Conservation (phyloP, 208 protist genomes). For the Giardia duodenalis region DNA sequence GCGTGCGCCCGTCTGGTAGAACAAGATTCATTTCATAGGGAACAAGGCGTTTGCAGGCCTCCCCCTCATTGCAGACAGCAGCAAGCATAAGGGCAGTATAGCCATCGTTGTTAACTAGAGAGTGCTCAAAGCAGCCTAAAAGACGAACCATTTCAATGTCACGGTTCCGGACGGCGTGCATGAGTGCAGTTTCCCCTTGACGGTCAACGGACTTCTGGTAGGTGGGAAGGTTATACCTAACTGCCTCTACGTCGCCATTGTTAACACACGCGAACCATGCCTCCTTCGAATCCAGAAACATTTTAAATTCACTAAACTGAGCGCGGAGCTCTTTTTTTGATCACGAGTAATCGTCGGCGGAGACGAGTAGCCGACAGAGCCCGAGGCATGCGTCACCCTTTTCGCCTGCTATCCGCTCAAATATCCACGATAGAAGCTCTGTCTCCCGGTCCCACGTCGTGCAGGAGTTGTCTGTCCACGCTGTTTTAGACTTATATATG, state of each 20-base stretch:
- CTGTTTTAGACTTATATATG: neutral
- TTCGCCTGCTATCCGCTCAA: neutral
- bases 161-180: neutral
- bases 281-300: neutral
- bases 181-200: neutral
- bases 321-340: neutral
- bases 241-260: neutral
- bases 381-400: neutral
- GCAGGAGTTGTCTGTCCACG: neutral
- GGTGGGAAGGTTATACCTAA: neutral
- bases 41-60: neutral
- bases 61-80: neutral
- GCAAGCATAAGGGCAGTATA: neutral
- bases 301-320: neutral
- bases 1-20: neutral
- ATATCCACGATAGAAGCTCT: neutral
- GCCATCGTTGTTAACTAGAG: neutral
- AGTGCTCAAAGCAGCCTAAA: neutral
- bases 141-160: neutral
- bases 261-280: neutral
- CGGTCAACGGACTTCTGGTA: constrained; percentile 1
- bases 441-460: neutral
- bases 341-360: neutral
- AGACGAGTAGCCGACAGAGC: neutral
- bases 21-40: neutral